A percentile compares a stretch with the other conserved stretches of the same genome.
phyloP scores from a whole-genome alignment of 208 protist species.

The Acanthamoeba healyi region DNA sequence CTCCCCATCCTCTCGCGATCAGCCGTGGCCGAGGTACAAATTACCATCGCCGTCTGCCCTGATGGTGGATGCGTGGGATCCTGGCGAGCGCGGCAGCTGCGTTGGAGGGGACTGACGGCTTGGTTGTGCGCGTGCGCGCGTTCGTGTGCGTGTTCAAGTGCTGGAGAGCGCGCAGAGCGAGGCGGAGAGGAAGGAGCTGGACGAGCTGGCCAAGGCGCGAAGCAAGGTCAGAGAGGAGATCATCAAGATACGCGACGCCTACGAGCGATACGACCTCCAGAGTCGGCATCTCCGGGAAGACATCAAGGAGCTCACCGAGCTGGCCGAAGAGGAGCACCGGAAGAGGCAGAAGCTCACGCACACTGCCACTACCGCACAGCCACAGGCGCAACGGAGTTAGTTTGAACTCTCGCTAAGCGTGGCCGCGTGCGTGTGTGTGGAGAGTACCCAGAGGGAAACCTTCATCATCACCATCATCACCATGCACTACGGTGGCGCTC shows the following conservation, averaged over 20 bases:
- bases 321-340: conserved; percentile 3
- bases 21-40: background rate
- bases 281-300: conserved; percentile 33
- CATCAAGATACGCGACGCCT: conserved; percentile 66
- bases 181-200: conserved; percentile 32
- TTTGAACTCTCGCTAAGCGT: no score
- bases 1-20: background rate
- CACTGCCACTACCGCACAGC: no score
- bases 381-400: background rate
- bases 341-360: background rate
- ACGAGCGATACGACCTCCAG: conserved; percentile 23
- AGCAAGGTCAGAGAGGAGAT: conserved; percentile 66
- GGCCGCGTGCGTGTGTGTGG: no score
- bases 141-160: background rate
- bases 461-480: no score
- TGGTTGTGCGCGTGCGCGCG: no score
- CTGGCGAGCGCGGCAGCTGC: no score
- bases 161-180: conserved; percentile 6
- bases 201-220: conserved; percentile 53
- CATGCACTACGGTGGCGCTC: no score
- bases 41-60: background rate
- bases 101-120: background rate
- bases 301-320: conserved; percentile 54
- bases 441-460: no score
- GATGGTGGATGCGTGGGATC: background rate